Percentiles rank a stretch among this genome's conserved stretches.
Evolutionary conservation across 768 basidiomycete genomes (phyloP).

Genomic region (Exidia glandulosa): DNA sequence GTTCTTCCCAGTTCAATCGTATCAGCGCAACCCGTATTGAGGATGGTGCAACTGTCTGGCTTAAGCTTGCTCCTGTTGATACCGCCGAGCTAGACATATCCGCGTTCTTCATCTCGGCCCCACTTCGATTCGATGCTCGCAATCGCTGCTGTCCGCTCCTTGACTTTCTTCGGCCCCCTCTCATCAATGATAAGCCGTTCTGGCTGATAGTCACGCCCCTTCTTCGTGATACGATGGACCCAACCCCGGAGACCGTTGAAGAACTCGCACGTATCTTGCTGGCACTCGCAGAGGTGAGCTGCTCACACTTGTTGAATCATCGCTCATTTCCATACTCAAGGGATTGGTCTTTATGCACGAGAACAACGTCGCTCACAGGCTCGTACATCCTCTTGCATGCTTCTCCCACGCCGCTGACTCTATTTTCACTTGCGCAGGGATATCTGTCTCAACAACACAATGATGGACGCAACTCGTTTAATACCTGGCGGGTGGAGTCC

Average conservation of each 20-base stretch:
- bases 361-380: background rate
- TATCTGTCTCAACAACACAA: conserved; percentile 11
- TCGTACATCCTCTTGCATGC: background rate
- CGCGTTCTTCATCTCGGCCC: conserved; percentile 3
- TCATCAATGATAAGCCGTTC: background rate
- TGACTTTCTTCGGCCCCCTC: conserved; percentile 6
- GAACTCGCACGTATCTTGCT: conserved; percentile 2
- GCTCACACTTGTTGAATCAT: conserved; percentile 8
- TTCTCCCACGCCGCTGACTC: background rate
- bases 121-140: conserved; percentile 6
- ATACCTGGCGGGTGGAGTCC: conserved; percentile 10
- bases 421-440: conserved; percentile 8
- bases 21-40: conserved; percentile 1
- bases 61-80: background rate
- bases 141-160: conserved; percentile 13
- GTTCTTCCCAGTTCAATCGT: background rate
- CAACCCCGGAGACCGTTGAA: conserved; percentile 8
- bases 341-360: background rate
- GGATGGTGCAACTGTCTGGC: background rate
- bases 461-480: conserved; percentile 13
- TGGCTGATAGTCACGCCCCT: conserved; percentile 14
- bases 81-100: conserved; percentile 4
- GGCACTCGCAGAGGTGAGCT: conserved; percentile 12
- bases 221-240: conserved; percentile 9
- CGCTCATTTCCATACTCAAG: conserved; percentile 7